Base-by-base conservation (phyloP, 345 rosid genomes). In the Streptanthus diversifolius region DNA sequence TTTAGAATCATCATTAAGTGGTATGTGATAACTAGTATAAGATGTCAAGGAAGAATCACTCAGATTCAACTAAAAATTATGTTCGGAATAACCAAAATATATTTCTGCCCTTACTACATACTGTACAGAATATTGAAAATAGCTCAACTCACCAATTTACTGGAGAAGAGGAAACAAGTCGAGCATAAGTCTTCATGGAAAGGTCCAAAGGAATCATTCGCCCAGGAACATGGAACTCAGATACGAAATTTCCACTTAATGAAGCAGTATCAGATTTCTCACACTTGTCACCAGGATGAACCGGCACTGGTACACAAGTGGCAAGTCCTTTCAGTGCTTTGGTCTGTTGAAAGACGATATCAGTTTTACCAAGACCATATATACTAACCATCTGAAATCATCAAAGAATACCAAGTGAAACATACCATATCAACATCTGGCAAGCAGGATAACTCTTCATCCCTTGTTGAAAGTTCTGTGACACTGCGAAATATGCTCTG, bases 241-340 rank as follows among this genome's bases (percentile, higher is more conserved):
- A 82, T 56, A 81, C 49, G 52, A 87, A 79, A 51, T 67, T 79
- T 43, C 80, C 85, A 66, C 74, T 54, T 22, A 76, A 56, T 11
- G 77, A 53, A 73, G 82, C 71, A 54, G 82, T 74, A 70, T 66
- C 83, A 65, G 69, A 71, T 44, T 78, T 80, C 76, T 75, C 84
- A 69, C 74, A 70, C 57, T 84, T 64, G 60, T 82, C 80, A 12
- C 63, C 63, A 52, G 77, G 71, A 57, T 79, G 70, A 63, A 63
- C 56, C 37, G 85, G 72, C 59, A 78, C 43, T 43, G 79, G 59
- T 74, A 79, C 84, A 75, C 72, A 74, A 68, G 90, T 72, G 66
- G 83, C 86, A 74, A 95, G 79, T 80, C 96, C 98, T 85, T 87
- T 95, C 67, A 95, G 77, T 7, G 93, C 98, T 80, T 91, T 87